phyloP scores from a whole-genome alignment of 495 filamentous ascomycete species.

The Barbatosphaeria neglecta region DNA sequence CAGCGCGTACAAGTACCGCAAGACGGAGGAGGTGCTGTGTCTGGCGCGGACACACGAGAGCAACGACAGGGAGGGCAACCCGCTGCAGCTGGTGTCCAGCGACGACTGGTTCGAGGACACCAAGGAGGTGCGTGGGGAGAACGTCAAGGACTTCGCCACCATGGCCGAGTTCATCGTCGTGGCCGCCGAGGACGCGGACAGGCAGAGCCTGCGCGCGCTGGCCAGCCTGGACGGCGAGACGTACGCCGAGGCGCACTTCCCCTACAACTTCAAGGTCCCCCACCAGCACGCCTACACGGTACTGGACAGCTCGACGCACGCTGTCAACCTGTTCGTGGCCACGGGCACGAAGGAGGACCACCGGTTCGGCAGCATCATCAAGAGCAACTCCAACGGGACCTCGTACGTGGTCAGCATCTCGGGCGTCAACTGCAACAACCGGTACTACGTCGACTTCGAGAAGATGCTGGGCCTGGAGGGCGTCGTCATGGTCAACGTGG shows the following conservation, averaged over 20 bases:
- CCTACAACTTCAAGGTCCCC: conserved; percentile 60
- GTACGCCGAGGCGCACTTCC: conserved; percentile 80
- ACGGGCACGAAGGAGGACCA: conserved; percentile 47
- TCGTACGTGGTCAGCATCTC: conserved; percentile 75
- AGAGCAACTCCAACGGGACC: conserved; percentile 96
- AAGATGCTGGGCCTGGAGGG: conserved; percentile 88
- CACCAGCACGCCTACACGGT: conserved; percentile 81
- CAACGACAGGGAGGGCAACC: conserved; percentile 44
- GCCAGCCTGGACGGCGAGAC: conserved; percentile 70
- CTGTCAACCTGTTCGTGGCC: conserved; percentile 84
- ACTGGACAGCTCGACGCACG: conserved; percentile 82
- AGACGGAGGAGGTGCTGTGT: conserved; percentile 67
- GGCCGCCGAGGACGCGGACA: conserved; percentile 54
- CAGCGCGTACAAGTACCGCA: conserved; percentile 51
- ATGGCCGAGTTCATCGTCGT: conserved; percentile 95
- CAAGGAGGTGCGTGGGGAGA: conserved; percentile 41
- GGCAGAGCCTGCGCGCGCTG: conserved; percentile 59
- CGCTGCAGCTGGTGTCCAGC: conserved; percentile 59
- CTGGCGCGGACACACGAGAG: conserved; percentile 59
- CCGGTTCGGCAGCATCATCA: conserved; percentile 78
- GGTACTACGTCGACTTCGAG: conserved; percentile 86
- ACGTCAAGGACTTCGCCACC: conserved; percentile 76
- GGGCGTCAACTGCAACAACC: conserved; percentile 62
- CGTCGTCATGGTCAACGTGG: conserved; percentile 74
- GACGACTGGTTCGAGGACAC: conserved; percentile 60